Percentiles rank a stretch among this genome's conserved stretches.
phyloP scores from a whole-genome alignment of 2,329 filamentous ascomycete genomes.

The Epichloe glyceriae region DNA sequence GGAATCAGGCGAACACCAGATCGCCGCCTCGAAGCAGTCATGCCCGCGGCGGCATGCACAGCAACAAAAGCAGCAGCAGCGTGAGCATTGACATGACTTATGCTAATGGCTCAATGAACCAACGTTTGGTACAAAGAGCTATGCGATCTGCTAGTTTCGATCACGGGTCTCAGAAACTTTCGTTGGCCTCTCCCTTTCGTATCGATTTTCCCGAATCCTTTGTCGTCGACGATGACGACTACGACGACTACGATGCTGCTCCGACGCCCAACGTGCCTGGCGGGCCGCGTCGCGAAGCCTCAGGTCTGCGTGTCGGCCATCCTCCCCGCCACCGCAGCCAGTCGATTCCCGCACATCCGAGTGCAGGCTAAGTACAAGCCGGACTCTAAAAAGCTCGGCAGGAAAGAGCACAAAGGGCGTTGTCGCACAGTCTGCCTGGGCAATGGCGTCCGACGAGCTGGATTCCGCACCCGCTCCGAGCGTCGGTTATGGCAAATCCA shows the following conservation, averaged over 20 bases:
- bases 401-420: slow-evolving; percentile 18
- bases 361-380: slow-evolving; percentile 41
- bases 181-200: slow-evolving; percentile 27
- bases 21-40: slow-evolving; percentile 30
- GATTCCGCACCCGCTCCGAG: slow-evolving; percentile 45
- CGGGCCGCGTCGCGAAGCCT: slow-evolving; percentile 49
- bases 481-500: slow-evolving; percentile 46
- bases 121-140: slow-evolving; percentile 41
- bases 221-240: slow-evolving; percentile 37
- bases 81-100: slow-evolving; percentile 55
- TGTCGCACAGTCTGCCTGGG: slow-evolving; percentile 10
- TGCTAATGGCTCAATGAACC: slow-evolving; percentile 41
- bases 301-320: slow-evolving; percentile 19
- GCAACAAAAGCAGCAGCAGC: slow-evolving; percentile 61
- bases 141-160: slow-evolving; percentile 65
- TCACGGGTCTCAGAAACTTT: slow-evolving; percentile 29
- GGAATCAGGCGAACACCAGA: slow-evolving; percentile 19
- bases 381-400: slow-evolving; percentile 40
- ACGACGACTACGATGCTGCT: slow-evolving; percentile 62
- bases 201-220: slow-evolving; percentile 36
- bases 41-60: slow-evolving; percentile 44
- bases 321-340: slow-evolving; percentile 27
- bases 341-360: slow-evolving; percentile 29
- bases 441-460: slow-evolving; percentile 24
- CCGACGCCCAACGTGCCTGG: slow-evolving; percentile 75